A percentile compares a stretch with the other conserved stretches of the same genome.
Evolutionary conservation across 106 monocot species (phyloP).

Genomic region (Ottelia alismoides): DNA sequence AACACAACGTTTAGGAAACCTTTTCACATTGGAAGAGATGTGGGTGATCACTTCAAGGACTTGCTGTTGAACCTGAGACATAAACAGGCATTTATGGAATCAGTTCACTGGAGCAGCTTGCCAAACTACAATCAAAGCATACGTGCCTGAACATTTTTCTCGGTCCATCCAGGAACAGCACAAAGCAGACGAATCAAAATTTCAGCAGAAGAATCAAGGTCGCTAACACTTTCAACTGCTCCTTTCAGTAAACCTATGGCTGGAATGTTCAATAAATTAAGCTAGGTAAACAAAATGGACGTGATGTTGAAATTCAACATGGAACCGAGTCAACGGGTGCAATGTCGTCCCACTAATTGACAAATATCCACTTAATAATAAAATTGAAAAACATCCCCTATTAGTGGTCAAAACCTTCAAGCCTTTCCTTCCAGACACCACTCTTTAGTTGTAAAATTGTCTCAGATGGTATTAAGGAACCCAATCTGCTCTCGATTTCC

Average conservation of each 20-base stretch:
- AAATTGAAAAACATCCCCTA: background rate
- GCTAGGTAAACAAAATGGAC: background rate
- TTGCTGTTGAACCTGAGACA: constrained; percentile 86
- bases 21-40: constrained; percentile 72
- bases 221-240: constrained; percentile 60
- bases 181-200: constrained; percentile 81
- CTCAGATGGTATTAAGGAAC: constrained; percentile 50
- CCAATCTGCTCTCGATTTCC: constrained; percentile 80
- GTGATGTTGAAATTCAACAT: too few species aligned
- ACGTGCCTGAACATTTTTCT: constrained; percentile 96
- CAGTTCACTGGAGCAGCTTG: too few species aligned
- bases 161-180: constrained; percentile 93
- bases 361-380: background rate
- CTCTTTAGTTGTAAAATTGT: constrained; percentile 82
- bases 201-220: constrained; percentile 71
- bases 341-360: too few species aligned
- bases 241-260: constrained; percentile 75
- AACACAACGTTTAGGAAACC: constrained; percentile 81
- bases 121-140: background rate
- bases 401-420: constrained; percentile 56
- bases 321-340: too few species aligned
- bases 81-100: too few species aligned
- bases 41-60: constrained; percentile 81
- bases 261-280: constrained; percentile 12
- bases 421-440: constrained; percentile 93